Evolutionary conservation across 2,329 filamentous ascomycete species (phyloP), one percentile per base, ranked within the genome.

Genomic region (Esteya vermicola): DNA sequence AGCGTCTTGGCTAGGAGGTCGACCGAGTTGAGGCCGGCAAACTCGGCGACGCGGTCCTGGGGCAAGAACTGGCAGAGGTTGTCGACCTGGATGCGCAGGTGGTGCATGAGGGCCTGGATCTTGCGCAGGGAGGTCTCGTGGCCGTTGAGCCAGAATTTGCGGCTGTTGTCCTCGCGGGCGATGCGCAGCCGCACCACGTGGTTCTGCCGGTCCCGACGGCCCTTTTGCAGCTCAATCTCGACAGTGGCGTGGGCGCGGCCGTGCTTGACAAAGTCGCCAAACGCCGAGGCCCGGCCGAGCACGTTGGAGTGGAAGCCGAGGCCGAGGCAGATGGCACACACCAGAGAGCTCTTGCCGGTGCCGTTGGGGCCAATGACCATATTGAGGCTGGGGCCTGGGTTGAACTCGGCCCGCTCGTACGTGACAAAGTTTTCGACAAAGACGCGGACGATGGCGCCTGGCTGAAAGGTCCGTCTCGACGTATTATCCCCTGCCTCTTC

Each of bases 301-400:
- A 88, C 75, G 58, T 80, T 75, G 20, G 88, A 78, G 25, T 76
- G 73, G 67, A 81, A 95, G 36, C 91, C 91, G 21, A 98, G 64
- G 3, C 91, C 91, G 13, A 98, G 63, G 54, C 91, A 96, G 49
- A 98, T 93, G 33, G 91, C 91, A 60, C 91, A 98, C 33, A 98
- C 89, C 21, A 98, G 68, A 0, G 91, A 95, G 60, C 89, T 96
- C 62, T 98, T 98, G 41, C 91, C 91, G 0, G 91, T 96, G 26
- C 91, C 91, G 53, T 98, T 98, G n/a, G 91, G 91, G 0, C 91
- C 91, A 50, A 98, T 94, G 39, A 98, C 80, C 89, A 98, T 96
- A 57, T 98, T 98, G 53, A 98, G 60, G 55, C 84, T 89, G 1
- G 91, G 89, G 0, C 91, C 91, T 12, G 86, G 85, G 43, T 81